Percentiles rank a stretch among this genome's conserved stretches.
phyloP scores from a whole-genome alignment of 768 basidiomycete species.

The Myochromella boudieri region DNA sequence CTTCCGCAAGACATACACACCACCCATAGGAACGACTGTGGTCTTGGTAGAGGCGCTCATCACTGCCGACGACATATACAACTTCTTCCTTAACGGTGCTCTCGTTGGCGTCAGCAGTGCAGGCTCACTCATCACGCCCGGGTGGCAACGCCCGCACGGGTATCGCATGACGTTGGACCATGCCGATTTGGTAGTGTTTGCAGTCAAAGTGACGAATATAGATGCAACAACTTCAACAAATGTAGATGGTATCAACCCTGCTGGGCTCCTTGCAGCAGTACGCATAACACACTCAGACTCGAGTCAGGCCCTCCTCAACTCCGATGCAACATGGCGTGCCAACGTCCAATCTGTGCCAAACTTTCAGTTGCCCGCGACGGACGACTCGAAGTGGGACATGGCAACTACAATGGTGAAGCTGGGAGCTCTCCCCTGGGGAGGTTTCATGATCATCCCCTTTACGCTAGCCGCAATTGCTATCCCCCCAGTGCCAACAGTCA shows the following conservation, averaged over 20 bases:
- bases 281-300: slow-evolving; percentile 16
- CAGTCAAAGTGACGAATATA: slow-evolving; percentile 12
- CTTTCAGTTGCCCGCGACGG: slow-evolving; percentile 10
- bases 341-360: slow-evolving; percentile 1
- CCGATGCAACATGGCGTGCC: slow-evolving; percentile 10
- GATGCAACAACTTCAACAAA: not conserved
- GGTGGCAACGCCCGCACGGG: slow-evolving; percentile 14
- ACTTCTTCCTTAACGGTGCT: slow-evolving; percentile 12
- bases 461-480: slow-evolving; percentile 7
- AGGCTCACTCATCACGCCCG: slow-evolving; percentile 2
- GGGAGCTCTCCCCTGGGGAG: slow-evolving; percentile 10
- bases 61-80: slow-evolving; percentile 12
- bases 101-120: slow-evolving; percentile 5
- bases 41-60: slow-evolving; percentile 13
- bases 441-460: slow-evolving; percentile 5
- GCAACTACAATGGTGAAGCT: slow-evolving; percentile 10
- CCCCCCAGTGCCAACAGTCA: too few relatives aligned
- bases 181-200: slow-evolving; percentile 14
- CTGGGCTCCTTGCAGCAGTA: slow-evolving; percentile 12
- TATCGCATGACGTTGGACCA: slow-evolving; percentile 9
- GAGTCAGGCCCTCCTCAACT: slow-evolving; percentile 6
- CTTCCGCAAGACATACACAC: slow-evolving; percentile 13
- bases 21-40: too few relatives aligned
- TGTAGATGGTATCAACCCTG: slow-evolving; percentile 13
- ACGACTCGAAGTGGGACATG: slow-evolving; percentile 9